These are phyloP conservation scores for Globisporangium irregulare DNA, from an alignment of 352 stramenopile genomes.

Conservation along the genomic window DNA sequence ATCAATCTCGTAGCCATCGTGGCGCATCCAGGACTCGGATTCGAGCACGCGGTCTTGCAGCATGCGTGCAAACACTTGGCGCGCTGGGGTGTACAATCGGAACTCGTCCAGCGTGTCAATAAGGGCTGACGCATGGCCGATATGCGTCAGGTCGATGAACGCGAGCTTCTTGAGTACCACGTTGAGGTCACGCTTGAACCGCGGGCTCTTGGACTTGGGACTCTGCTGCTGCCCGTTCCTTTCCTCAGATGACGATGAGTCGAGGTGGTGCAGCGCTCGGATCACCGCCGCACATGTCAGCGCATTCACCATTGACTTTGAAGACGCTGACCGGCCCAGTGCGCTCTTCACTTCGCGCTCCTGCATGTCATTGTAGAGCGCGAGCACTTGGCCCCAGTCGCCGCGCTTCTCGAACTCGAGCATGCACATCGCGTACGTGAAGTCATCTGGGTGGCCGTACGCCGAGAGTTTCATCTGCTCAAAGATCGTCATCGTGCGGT, in stretches of 20 bases:
- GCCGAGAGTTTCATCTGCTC: constrained; percentile 37
- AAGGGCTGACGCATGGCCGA: constrained; percentile 52
- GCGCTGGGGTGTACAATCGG: constrained; percentile 41
- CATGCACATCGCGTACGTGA: constrained; percentile 63
- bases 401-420: constrained; percentile 44
- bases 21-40: constrained; percentile 40
- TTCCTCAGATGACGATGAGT: neutral
- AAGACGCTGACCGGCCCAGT: neutral
- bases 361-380: constrained; percentile 62
- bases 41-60: constrained; percentile 38
- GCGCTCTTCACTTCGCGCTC: constrained; percentile 25
- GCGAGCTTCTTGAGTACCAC: constrained; percentile 48
- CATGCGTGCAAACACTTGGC: constrained; percentile 46
- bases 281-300: constrained; percentile 48
- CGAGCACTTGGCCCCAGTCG: constrained; percentile 42
- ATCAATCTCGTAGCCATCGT: constrained; percentile 65
- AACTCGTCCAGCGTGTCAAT: constrained; percentile 60
- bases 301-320: constrained; percentile 38
- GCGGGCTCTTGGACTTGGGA: constrained; percentile 12
- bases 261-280: constrained; percentile 40
- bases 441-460: constrained; percentile 48
- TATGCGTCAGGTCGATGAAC: constrained; percentile 33
- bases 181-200: constrained; percentile 36
- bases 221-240: constrained; percentile 1
- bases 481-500: constrained; percentile 37